Conservation (phyloP, 164 flowering plant species). For the Tinospora cordifolia region DNA sequence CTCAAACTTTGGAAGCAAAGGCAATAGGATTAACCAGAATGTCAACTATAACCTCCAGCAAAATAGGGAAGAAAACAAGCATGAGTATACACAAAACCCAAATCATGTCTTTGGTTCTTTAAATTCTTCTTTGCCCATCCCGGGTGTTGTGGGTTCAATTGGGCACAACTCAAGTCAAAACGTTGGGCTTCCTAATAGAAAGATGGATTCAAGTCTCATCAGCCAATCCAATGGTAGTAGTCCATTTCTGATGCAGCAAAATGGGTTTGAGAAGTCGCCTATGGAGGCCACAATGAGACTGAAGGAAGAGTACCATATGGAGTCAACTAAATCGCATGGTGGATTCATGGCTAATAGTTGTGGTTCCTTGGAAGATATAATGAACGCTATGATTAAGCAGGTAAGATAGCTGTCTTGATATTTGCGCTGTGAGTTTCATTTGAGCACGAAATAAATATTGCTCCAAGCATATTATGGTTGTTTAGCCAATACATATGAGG, state of each 20-base stretch:
- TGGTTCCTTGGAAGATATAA: slow-evolving; percentile 55
- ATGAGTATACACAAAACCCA: slow-evolving; percentile 18
- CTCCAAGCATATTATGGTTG: not conserved
- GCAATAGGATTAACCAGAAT: slow-evolving; percentile 11
- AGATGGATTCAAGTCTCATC: slow-evolving; percentile 20
- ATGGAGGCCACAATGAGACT: slow-evolving; percentile 22
- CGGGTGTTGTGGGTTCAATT: slow-evolving; percentile 18
- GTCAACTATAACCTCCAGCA: slow-evolving; percentile 21
- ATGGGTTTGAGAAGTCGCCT: slow-evolving; percentile 22
- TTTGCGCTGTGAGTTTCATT: not conserved
- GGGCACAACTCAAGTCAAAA: slow-evolving; percentile 27
- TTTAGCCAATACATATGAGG: not conserved
- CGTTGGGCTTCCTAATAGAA: slow-evolving; percentile 16
- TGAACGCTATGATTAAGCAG: slow-evolving; percentile 40
- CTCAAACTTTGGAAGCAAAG: slow-evolving; percentile 14
- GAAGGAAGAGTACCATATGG: slow-evolving; percentile 29
- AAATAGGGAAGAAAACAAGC: slow-evolving; percentile 30
- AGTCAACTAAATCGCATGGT: slow-evolving; percentile 29
- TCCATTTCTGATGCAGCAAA: slow-evolving; percentile 25
- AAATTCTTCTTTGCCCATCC: slow-evolving; percentile 23
- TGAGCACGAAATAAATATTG: not conserved
- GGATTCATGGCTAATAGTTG: slow-evolving; percentile 22
- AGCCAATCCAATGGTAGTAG: slow-evolving; percentile 25
- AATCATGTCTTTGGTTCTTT: slow-evolving; percentile 23
- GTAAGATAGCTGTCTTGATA: slow-evolving; percentile 20